A percentile compares a stretch with the other conserved stretches of the same genome.
Evolutionary conservation across 495 filamentous ascomycete genomes (phyloP).

Genomic region (Filosporella fistucella): DNA sequence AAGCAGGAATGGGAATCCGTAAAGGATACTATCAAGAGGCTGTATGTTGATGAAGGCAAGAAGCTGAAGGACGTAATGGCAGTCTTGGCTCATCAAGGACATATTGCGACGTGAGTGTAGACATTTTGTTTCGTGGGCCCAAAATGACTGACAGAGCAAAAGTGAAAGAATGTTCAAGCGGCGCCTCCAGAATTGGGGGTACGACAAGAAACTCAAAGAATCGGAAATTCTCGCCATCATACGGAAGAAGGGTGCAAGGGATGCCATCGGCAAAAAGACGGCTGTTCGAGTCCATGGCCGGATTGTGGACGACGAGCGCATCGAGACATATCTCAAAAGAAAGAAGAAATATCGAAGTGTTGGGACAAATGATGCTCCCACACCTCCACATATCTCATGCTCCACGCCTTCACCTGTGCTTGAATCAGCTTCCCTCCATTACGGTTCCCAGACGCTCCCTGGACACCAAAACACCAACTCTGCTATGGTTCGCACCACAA

Average conservation of each 20-base stretch:
- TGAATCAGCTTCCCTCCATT: too few species aligned
- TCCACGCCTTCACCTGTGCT: background rate
- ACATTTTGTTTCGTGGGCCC: too few species aligned
- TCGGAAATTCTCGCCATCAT: background rate
- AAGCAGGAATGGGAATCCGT: too few species aligned
- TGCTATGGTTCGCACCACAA: too few species aligned
- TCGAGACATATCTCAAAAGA: background rate
- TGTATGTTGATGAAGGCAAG: too few species aligned
- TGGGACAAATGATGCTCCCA: background rate
- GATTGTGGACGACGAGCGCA: background rate
- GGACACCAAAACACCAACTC: too few species aligned
- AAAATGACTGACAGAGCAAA: too few species aligned
- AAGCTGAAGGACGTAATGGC: too few species aligned
- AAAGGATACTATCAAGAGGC: too few species aligned
- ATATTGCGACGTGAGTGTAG: too few species aligned
- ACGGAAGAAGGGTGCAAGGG: background rate
- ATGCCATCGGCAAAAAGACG: background rate
- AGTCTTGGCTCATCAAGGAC: too few species aligned
- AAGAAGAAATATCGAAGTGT: background rate
- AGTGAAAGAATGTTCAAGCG: background rate
- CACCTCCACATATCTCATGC: slow-evolving; percentile 1
- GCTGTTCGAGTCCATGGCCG: background rate
- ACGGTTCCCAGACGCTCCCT: too few species aligned
- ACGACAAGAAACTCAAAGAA: slow-evolving; percentile 2
- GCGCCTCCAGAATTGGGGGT: background rate